These are phyloP conservation scores for Salicornia ramosissima DNA, from an alignment of 148 eudicot species.

Conservation along the genomic window DNA sequence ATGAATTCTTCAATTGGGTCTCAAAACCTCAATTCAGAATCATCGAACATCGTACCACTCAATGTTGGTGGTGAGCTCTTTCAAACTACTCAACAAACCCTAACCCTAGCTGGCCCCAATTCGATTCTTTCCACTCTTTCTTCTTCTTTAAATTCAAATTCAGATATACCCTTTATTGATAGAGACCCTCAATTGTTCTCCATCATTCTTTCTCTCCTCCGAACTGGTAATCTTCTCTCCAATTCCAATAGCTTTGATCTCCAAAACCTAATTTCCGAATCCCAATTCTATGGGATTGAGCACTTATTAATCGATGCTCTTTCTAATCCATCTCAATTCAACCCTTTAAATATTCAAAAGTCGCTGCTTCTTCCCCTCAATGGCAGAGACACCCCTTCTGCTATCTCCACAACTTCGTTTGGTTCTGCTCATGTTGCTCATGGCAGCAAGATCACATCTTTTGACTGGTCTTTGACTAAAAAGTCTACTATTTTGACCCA, in stretches of 20 bases:
- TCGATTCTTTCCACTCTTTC: constrained; percentile 51
- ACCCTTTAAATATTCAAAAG: constrained; percentile 61
- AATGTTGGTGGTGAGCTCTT: constrained; percentile 87
- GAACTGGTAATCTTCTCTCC: constrained; percentile 70
- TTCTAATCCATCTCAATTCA: constrained; percentile 68
- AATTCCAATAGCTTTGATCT: constrained; percentile 50
- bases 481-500: constrained; percentile 73
- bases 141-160: constrained; percentile 23
- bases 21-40: constrained; percentile 22
- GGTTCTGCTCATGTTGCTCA: constrained; percentile 81
- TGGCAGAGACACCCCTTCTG: constrained; percentile 73
- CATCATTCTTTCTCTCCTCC: constrained; percentile 61
- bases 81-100: constrained; percentile 82
- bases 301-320: constrained; percentile 48
- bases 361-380: constrained; percentile 49
- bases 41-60: constrained; percentile 43
- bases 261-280: constrained; percentile 53
- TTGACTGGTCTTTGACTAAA: constrained; percentile 75
- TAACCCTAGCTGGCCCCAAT: constrained; percentile 54
- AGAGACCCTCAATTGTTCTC: constrained; percentile 89
- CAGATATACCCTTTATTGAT: constrained; percentile 57
- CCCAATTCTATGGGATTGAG: constrained; percentile 69
- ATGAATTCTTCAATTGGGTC: constrained; percentile 29
- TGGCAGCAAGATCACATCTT: constrained; percentile 78
- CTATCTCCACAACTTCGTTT: constrained; percentile 49